Evolutionary conservation across 805 yeast genomes (phyloP).

Genomic region (Yamadazyma akitaensis): DNA sequence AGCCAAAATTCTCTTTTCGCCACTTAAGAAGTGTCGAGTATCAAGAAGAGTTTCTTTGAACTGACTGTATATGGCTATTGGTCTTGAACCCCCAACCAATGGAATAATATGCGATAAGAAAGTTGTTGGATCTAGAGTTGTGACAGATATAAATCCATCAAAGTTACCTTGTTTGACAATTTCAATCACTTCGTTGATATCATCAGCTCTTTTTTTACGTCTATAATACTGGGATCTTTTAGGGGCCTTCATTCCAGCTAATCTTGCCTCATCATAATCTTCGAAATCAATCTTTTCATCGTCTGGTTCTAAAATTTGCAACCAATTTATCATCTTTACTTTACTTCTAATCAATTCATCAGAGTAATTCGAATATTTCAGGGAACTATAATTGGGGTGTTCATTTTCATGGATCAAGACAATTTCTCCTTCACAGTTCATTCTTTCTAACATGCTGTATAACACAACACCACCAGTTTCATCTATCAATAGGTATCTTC

Average conservation of each 20-base stretch:
- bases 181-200: constrained; percentile 48
- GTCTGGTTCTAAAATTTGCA: constrained; percentile 83
- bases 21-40: constrained; percentile 62
- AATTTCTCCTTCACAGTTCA: constrained; percentile 73
- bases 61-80: constrained; percentile 78
- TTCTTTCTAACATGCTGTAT: constrained; percentile 83
- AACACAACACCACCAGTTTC: constrained; percentile 93
- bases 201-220: constrained; percentile 55
- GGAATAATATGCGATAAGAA: constrained; percentile 61
- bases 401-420: constrained; percentile 87
- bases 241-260: constrained; percentile 53
- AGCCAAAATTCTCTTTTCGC: constrained; percentile 70
- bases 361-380: constrained; percentile 64
- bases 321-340: constrained; percentile 68
- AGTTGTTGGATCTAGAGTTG: constrained; percentile 67
- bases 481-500: constrained; percentile 81
- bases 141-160: constrained; percentile 72
- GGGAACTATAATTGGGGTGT: constrained; percentile 75
- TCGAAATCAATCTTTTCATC: constrained; percentile 46
- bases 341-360: constrained; percentile 49
- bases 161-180: constrained; percentile 51
- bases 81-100: constrained; percentile 78
- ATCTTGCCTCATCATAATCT: constrained; percentile 48
- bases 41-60: constrained; percentile 77
- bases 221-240: constrained; percentile 67